Percentiles rank a stretch among this genome's conserved stretches.
Evolutionary conservation across 495 filamentous ascomycete species (phyloP).

Genomic region (Chlorociboria aeruginascens): DNA sequence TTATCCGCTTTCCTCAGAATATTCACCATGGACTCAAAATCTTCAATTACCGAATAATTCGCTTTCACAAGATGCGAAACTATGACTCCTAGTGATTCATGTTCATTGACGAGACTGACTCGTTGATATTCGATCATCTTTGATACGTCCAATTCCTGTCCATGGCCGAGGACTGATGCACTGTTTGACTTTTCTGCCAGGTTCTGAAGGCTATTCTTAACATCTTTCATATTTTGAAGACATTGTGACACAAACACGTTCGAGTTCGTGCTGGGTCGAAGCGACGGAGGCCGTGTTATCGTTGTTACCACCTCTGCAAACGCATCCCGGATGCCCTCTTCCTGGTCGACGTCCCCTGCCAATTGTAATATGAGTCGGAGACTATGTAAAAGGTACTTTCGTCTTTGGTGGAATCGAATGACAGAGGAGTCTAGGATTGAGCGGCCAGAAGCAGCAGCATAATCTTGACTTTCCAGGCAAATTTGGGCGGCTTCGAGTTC

Average conservation of each 20-base stretch:
- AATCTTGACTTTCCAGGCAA: slow-evolving; percentile 54
- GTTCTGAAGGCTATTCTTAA: slow-evolving; percentile 59
- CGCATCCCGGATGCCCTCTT: slow-evolving; percentile 11
- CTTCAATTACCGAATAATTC: slow-evolving; percentile 50
- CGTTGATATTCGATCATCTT: slow-evolving; percentile 67
- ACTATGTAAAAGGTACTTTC: slow-evolving; percentile 69
- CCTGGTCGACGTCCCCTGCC: slow-evolving; percentile 41
- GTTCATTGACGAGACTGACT: slow-evolving; percentile 64
- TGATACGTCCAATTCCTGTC: slow-evolving; percentile 40
- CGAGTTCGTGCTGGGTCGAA: too few species aligned
- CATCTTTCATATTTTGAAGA: slow-evolving; percentile 55
- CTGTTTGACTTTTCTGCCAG: slow-evolving; percentile 62
- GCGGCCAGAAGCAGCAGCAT: slow-evolving; percentile 52
- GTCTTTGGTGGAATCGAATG: slow-evolving; percentile 72
- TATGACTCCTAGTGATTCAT: slow-evolving; percentile 73
- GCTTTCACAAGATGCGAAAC: slow-evolving; percentile 66
- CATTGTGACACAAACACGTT: slow-evolving; percentile 37
- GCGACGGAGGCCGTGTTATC: too few species aligned
- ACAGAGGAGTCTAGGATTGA: slow-evolving; percentile 59
- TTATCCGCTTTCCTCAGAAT: slow-evolving; percentile 55
- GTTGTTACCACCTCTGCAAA: slow-evolving; percentile 23
- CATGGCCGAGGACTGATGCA: slow-evolving; percentile 52
- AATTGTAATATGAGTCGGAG: slow-evolving; percentile 61
- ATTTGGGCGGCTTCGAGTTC: slow-evolving; percentile 71
- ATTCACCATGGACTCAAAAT: slow-evolving; percentile 58